A percentile compares a stretch with the other conserved stretches of the same genome.
Evolutionary conservation across 805 yeast species (phyloP).

Genomic region (Pichia membranifaciens): DNA sequence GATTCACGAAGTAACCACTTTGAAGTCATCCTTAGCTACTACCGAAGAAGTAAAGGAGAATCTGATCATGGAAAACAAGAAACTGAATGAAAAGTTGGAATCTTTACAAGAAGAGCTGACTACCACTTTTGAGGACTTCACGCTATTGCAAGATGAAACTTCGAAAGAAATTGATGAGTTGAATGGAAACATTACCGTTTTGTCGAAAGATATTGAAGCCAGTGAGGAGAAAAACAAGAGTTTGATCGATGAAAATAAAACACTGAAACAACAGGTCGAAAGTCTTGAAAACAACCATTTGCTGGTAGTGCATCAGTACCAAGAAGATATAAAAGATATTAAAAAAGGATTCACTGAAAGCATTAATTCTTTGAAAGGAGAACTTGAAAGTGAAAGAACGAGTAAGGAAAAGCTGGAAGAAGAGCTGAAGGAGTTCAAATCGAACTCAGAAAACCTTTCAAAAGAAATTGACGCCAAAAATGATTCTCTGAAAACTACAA

Average conservation of each 20-base stretch:
- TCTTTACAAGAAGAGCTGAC: constrained; percentile 20
- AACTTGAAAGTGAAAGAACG: constrained; percentile 9
- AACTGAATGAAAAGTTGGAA: constrained; percentile 10
- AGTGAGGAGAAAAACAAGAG: constrained; percentile 11
- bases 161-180: constrained; percentile 24
- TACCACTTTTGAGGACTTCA: constrained; percentile 19
- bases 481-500: background rate
- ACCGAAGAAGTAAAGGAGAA: constrained; percentile 16
- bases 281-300: background rate
- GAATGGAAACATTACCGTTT: constrained; percentile 30
- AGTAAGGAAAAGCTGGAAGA: constrained; percentile 8
- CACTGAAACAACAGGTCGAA: constrained; percentile 6
- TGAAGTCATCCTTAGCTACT: background rate
- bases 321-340: constrained; percentile 3
- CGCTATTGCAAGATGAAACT: constrained; percentile 19
- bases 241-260: constrained; percentile 7
- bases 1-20: background rate
- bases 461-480: background rate
- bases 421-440: background rate
- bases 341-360: background rate
- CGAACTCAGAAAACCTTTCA: background rate
- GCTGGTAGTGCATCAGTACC: background rate
- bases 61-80: constrained; percentile 17
- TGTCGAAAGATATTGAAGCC: constrained; percentile 18
- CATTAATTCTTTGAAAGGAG: background rate